A percentile compares a stretch with the other conserved stretches of the same genome.
These are phyloP conservation scores for Psilocybe sp. DNA, from an alignment of 768 basidiomycete species.

Conservation along the genomic window DNA sequence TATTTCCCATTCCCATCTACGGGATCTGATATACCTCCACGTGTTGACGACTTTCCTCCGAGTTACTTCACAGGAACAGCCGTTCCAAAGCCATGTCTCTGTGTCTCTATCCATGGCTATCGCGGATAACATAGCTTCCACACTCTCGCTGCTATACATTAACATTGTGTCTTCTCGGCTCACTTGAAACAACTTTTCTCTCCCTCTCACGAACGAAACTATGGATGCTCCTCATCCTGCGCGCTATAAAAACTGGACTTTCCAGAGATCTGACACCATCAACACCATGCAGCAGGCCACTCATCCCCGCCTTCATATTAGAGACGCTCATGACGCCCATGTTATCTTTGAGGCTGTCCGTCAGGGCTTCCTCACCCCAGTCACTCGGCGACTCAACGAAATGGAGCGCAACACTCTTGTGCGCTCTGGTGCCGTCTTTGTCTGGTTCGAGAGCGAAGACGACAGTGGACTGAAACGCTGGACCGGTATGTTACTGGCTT, in stretches of 20 bases:
- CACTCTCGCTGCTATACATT: conserved; percentile 11
- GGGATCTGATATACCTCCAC: conserved; percentile 18
- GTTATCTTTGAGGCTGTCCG: conserved; percentile 65
- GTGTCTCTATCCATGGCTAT: conserved; percentile 23
- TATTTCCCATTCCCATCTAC: conserved; percentile 21
- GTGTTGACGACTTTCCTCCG: conserved; percentile 23
- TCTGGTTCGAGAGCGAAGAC: conserved; percentile 70
- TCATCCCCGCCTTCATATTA: conserved; percentile 61
- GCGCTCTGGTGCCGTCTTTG: conserved; percentile 60
- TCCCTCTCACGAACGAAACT: conserved; percentile 27
- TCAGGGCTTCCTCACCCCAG: conserved; percentile 47
- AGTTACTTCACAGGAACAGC: conserved; percentile 20
- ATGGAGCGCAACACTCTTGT: conserved; percentile 54
- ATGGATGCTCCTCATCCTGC: conserved; percentile 14
- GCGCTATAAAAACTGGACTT: conserved; percentile 19
- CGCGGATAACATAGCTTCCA: conserved; percentile 21
- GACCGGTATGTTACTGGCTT: conserved; percentile 40
- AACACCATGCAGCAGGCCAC: conserved; percentile 56
- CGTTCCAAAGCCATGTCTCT: conserved; percentile 31
- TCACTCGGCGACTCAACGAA: conserved; percentile 59
- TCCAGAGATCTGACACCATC: conserved; percentile 2
- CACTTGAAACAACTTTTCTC: conserved; percentile 12
- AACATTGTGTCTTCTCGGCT: conserved; percentile 13
- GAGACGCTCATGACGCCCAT: conserved; percentile 65
- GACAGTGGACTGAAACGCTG: conserved; percentile 64